A percentile compares a stretch with the other conserved stretches of the same genome.
Evolutionary conservation across 306 rosid species (phyloP).

Genomic region (Glycine latifolia): DNA sequence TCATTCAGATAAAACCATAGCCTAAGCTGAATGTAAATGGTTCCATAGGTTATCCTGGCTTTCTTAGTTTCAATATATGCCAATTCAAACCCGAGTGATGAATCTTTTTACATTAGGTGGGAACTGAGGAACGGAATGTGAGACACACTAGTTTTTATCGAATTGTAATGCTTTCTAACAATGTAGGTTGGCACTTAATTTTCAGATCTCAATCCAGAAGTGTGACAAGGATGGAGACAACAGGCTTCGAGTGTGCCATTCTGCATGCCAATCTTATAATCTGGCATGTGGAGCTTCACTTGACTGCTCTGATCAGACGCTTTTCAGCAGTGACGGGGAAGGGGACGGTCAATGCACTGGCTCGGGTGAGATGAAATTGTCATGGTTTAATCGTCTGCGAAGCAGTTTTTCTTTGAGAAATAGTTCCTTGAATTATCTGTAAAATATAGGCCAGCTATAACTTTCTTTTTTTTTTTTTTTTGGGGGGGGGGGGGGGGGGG

Average conservation of each 20-base stretch:
- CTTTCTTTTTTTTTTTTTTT: neutral
- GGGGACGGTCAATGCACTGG: slow-evolving; percentile 93
- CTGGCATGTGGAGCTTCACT: slow-evolving; percentile 95
- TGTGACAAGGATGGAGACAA: slow-evolving; percentile 92
- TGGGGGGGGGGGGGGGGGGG: neutral
- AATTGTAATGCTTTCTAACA: slow-evolving; percentile 22
- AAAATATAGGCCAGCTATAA: slow-evolving; percentile 69
- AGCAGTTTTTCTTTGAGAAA: slow-evolving; percentile 64
- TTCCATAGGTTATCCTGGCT: neutral
- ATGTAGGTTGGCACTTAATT: slow-evolving; percentile 34
- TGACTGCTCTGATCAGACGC: slow-evolving; percentile 94
- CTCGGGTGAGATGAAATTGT: slow-evolving; percentile 71
- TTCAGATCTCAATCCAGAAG: slow-evolving; percentile 93
- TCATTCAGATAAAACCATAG: slow-evolving; percentile 12
- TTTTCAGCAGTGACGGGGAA: slow-evolving; percentile 81
- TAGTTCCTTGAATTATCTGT: slow-evolving; percentile 65
- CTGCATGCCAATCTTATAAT: slow-evolving; percentile 92
- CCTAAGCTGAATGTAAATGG: neutral
- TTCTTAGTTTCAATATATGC: neutral
- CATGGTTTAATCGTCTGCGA: slow-evolving; percentile 71
- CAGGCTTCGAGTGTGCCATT: slow-evolving; percentile 91
- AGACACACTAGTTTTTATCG: neutral
- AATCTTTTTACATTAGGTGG: neutral
- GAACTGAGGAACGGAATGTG: slow-evolving; percentile 2
- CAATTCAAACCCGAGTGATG: slow-evolving; percentile 2